These are phyloP conservation scores for Grifola frondosa DNA, from an alignment of 1,284 basidiomycete species.

Conservation along the genomic window DNA sequence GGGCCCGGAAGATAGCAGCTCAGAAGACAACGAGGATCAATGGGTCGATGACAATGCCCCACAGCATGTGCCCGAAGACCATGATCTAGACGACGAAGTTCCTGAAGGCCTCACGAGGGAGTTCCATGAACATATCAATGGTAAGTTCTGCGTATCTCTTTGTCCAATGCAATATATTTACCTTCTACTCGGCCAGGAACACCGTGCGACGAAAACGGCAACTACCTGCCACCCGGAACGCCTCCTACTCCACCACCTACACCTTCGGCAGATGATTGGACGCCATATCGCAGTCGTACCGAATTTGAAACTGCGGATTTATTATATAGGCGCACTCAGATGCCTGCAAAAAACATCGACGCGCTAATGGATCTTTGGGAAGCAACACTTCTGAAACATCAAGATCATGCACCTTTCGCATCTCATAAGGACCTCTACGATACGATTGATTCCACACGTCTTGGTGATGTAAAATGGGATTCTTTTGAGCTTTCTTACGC, in stretches of 20 bases:
- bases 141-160: no score
- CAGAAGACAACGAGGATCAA: no score
- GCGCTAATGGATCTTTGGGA: conserved; percentile 30
- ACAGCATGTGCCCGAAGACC: no score
- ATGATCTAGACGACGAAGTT: no score
- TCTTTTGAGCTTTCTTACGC: conserved; percentile 10
- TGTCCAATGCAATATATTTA: no score
- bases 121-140: no score
- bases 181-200: no score
- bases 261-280: conserved; percentile 7
- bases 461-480: background rate
- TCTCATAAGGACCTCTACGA: conserved; percentile 10
- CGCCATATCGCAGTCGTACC: background rate
- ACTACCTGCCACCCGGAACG: conserved; percentile 14
- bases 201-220: conserved; percentile 19
- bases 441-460: conserved; percentile 1
- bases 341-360: conserved; percentile 2
- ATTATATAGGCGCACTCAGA: conserved; percentile 2
- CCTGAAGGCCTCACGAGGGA: no score
- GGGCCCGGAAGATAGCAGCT: no score
- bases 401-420: conserved; percentile 19
- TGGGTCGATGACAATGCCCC: no score
- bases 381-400: conserved; percentile 7
- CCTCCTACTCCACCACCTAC: conserved; percentile 15
- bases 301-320: conserved; percentile 5